Conservation (phyloP, 2,329 filamentous ascomycete species). For the Chaetomiaceae sp. region DNA sequence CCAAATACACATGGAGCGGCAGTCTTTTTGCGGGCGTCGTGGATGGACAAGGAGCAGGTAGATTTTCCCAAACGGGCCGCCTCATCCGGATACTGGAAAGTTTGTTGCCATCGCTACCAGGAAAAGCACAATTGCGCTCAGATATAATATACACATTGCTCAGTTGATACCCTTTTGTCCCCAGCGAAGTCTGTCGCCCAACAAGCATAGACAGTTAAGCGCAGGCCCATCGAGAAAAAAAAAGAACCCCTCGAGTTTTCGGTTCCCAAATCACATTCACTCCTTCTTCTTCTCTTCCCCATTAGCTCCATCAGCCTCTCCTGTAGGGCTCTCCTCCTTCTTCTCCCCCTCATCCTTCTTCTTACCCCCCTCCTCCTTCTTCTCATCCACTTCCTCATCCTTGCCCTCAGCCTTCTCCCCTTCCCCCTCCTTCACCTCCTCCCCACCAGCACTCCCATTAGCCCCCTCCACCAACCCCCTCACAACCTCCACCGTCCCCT, state of each 20-base stretch:
- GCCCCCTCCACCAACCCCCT: constrained; percentile 60
- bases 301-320: constrained; percentile 20
- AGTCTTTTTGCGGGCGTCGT: neutral
- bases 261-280: neutral
- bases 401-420: constrained; percentile 25
- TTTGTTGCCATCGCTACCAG: neutral
- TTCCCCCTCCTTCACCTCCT: constrained; percentile 13
- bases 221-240: too few species aligned
- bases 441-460: constrained; percentile 26
- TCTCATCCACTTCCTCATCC: neutral
- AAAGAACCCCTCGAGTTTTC: neutral
- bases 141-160: neutral
- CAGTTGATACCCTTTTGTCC: neutral
- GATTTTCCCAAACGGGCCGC: too few species aligned
- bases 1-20: too few species aligned
- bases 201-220: neutral
- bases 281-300: constrained; percentile 23
- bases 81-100: neutral
- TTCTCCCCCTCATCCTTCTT: constrained; percentile 23
- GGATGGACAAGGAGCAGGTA: neutral
- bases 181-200: neutral
- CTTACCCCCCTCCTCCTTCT: constrained; percentile 19
- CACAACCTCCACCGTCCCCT: constrained; percentile 71
- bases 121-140: neutral
- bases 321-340: constrained; percentile 20